Base-by-base conservation (phyloP, 257 asterid species). In the Solanum virginianum region DNA sequence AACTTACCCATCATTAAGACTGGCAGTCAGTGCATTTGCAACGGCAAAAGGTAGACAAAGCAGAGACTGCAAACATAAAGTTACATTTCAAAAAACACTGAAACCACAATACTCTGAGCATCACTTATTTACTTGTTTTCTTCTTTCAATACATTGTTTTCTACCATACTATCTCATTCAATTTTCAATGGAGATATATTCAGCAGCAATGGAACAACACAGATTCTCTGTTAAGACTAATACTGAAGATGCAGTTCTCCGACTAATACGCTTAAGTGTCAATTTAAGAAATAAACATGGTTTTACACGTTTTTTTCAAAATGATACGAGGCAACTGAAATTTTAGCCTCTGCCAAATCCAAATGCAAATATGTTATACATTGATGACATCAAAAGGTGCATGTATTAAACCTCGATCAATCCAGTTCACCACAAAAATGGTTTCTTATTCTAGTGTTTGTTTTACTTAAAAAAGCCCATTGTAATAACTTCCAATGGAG, bases 21-120 rank as follows among this genome's bases (percentile, higher is more conserved):
- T 90, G 85, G 97, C 98, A 20, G 98, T 93, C 88, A 95, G 99
- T 59, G 93, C 94, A 89, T 95, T 95, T 85, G 99, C 99, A 89
- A 95, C 90, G 87, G 98, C 97, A 51, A 95, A 88, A 55, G 99
- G 99, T 80, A 95, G 94, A 90, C 93, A 95, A 86, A 94, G 81
- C 95, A 95, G 88, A 74, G 98, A 90, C 99, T 95, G 93, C 89
- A 88, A 86, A 75, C 12, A 59, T 54, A 83, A 83, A 75, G 43
- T 69, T 20, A 12, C 45, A 62, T 10, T 20, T 80, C 56, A 70
- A 10, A 66, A 63, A n/a, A 32, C 22, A 63, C 10, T 14, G 26
- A 63, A 68, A 53, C 81, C 63, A 36, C 57, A 45, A 41, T 82
- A 59, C 47, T 68, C 22, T 3, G 54, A 20, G 8, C 65, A 32